Base-by-base conservation (phyloP, 2,329 filamentous ascomycete species). In the Ophiostoma perfectum region DNA sequence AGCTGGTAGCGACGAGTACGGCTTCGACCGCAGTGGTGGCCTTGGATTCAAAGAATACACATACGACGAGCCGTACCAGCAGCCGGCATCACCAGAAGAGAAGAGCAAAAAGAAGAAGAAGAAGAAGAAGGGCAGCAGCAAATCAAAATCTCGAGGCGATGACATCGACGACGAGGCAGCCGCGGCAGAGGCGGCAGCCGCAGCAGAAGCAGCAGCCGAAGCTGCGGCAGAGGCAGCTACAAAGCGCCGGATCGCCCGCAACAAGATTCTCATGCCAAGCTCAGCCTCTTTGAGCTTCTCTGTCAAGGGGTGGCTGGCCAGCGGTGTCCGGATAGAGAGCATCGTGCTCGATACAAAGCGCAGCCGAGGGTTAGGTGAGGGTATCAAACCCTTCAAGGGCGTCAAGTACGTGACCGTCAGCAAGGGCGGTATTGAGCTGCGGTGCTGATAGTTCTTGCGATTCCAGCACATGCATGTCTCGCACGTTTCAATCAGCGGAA, bases 351-450 rank as follows among this genome's bases (percentile, higher is more conserved):
- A 93, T 76, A 82, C 86, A n/a, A 89, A 91, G 77, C 93, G 89
- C 80, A 96, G 92, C 78, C 86, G 89, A 69, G 95, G 95, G 0
- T 75, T 99, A 63, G 92, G 92, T 0, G 92, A 96, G 72, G 88
- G 90, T 2, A 88, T 98, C 52, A 96, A 93, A 79, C 95, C 95
- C 38, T 98, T 97, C 79, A 99, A 98, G 80, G 95, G 95, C 1
- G 95, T 99, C 72, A 99, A 99, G 80, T 99, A 99, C 78, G 77
- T 99, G 74, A 97, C 93, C 16, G 81, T 89, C 65, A 89, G 87
- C 74, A 86, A 86, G 71, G 83, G 84, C 14, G 87, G 87, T 36
- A 81, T 89, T 58, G 87, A 90, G 77, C 82, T 88, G 73, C 80
- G 87, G 73, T 89, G 87, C 75, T 87, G 70, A 74, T 45, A 55